Percentiles rank a stretch among this genome's conserved stretches.
phyloP scores from a whole-genome alignment of 768 basidiomycete species.

The Tricholoma furcatifolium region DNA sequence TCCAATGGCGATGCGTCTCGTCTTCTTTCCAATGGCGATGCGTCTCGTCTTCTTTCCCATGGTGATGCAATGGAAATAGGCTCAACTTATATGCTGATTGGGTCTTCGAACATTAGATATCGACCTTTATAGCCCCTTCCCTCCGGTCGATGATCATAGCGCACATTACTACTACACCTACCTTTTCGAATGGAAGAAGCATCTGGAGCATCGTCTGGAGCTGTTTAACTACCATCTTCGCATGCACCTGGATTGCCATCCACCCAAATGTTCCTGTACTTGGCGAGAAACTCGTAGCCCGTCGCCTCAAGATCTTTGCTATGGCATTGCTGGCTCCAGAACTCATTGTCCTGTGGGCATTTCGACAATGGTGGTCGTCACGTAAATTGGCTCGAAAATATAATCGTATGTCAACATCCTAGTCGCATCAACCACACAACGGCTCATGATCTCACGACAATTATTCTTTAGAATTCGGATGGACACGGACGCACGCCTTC shows the following conservation, averaged over 20 bases:
- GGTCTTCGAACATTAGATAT: no score
- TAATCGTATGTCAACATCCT: neutral
- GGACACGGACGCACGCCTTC: slow-evolving; percentile 23
- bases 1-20: no score
- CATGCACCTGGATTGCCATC: slow-evolving; percentile 22
- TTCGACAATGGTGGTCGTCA: slow-evolving; percentile 18
- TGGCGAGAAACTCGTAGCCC: neutral
- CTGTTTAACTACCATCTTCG: slow-evolving; percentile 21
- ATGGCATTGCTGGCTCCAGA: slow-evolving; percentile 22
- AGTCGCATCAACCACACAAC: neutral
- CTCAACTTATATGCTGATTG: no score
- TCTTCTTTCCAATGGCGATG: no score
- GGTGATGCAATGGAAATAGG: no score
- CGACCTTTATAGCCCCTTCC: no score
- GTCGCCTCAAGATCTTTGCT: slow-evolving; percentile 10
- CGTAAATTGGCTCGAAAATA: slow-evolving; percentile 15
- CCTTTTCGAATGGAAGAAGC: slow-evolving; percentile 1
- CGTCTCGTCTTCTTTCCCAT: no score
- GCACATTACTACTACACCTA: no score
- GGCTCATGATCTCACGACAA: neutral
- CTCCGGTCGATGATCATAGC: no score
- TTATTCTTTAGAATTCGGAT: slow-evolving; percentile 9
- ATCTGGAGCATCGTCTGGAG: slow-evolving; percentile 21
- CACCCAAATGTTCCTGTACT: slow-evolving; percentile 24
- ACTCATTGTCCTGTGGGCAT: slow-evolving; percentile 19